Conservation (phyloP, 768 basidiomycete species). For the Panellus pusillus region DNA sequence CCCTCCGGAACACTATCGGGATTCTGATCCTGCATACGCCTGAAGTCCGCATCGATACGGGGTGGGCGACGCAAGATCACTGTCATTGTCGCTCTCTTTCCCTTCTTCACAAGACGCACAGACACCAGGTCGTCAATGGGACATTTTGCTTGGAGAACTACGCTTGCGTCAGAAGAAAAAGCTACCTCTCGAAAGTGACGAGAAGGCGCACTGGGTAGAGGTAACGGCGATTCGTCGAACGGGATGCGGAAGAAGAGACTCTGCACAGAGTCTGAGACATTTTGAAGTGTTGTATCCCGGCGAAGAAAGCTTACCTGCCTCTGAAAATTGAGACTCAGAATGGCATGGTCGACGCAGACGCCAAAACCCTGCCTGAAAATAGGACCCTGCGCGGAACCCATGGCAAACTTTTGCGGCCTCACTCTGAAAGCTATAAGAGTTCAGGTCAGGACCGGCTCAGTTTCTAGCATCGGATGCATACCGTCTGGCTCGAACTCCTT, state of each 20-base stretch:
- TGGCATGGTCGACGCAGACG: constrained; percentile 2
- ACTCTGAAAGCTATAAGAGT: constrained; percentile 9
- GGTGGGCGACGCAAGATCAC: constrained; percentile 18
- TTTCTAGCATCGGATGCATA: not conserved
- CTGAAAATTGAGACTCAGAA: constrained; percentile 5
- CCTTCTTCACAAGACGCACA: constrained; percentile 1
- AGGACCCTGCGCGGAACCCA: constrained; percentile 16
- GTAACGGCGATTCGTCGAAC: constrained; percentile 6
- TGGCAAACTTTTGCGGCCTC: constrained; percentile 7
- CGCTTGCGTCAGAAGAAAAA: not conserved
- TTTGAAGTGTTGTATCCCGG: not conserved
- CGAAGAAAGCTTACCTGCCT: constrained; percentile 3
- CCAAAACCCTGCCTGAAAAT: constrained; percentile 13
- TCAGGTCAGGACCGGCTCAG: not conserved
- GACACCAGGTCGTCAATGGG: constrained; percentile 15
- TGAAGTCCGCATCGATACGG: constrained; percentile 15
- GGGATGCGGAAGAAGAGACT: constrained; percentile 12
- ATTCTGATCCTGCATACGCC: not conserved
- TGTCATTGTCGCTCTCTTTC: constrained; percentile 2
- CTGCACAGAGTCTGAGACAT: not conserved
- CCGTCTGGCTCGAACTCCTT: constrained; percentile 4
- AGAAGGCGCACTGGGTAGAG: constrained; percentile 6
- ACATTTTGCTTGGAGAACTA: constrained; percentile 11
- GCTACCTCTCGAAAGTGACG: not conserved
- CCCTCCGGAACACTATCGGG: not conserved